Percentiles rank a stretch among this genome's conserved stretches.
phyloP scores from a whole-genome alignment of 768 basidiomycete genomes.

The Boletellus emodensis region DNA sequence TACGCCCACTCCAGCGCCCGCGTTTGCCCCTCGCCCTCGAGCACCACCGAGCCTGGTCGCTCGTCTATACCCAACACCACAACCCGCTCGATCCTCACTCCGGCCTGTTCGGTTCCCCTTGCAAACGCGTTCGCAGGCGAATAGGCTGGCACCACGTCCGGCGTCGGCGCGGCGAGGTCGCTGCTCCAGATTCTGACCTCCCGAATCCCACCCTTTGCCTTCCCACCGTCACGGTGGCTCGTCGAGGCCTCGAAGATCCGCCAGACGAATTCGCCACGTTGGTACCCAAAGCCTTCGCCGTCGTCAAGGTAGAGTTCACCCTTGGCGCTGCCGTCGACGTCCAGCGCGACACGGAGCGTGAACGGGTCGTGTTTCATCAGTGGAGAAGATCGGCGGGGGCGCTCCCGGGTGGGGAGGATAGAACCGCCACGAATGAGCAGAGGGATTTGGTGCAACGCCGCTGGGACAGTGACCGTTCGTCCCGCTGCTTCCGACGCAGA shows the following conservation, averaged over 20 bases:
- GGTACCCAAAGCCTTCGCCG: conserved; percentile 76
- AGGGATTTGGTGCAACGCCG: conserved; percentile 77
- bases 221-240: conserved; percentile 14
- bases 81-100: conserved; percentile 77
- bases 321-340: conserved; percentile 50
- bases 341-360: conserved; percentile 81
- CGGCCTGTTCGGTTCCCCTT: conserved; percentile 44
- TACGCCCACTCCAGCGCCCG: conserved; percentile 66
- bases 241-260: conserved; percentile 63
- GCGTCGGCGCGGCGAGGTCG: conserved; percentile 59
- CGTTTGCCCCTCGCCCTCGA: conserved; percentile 33
- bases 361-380: conserved; percentile 92
- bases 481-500: conserved; percentile 43
- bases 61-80: conserved; percentile 67
- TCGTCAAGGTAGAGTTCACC: conserved; percentile 97
- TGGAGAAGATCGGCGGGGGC: conserved; percentile 78
- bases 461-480: conserved; percentile 68
- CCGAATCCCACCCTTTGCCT: conserved; percentile 24
- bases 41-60: conserved; percentile 54
- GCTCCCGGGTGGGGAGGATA: conserved; percentile 82
- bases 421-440: conserved; percentile 88
- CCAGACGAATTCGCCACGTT: conserved; percentile 80
- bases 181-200: conserved; percentile 45
- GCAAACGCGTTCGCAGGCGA: conserved; percentile 65
- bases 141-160: conserved; percentile 45